Percentiles rank a stretch among this genome's conserved stretches.
Conservation (phyloP, 257 asterid genomes). For the Solanum chiquidenum region DNA sequence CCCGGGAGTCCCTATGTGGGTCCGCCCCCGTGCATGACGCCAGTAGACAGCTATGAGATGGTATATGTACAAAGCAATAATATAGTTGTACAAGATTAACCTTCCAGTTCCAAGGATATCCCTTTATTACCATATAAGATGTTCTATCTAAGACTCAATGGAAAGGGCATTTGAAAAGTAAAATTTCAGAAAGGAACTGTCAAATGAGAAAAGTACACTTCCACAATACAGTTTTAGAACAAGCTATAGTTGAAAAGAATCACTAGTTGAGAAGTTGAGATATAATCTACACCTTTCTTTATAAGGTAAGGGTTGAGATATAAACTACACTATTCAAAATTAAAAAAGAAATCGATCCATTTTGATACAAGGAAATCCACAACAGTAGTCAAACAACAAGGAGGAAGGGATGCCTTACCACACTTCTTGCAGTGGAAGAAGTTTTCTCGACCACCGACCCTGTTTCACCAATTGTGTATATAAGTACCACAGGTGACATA, state of each 20-base stretch:
- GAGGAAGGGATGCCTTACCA: slow-evolving; percentile 33
- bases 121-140: neutral
- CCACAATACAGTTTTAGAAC: neutral
- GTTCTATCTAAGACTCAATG: neutral
- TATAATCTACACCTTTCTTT: neutral
- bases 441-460: slow-evolving; percentile 87
- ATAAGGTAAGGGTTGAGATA: neutral
- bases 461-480: slow-evolving; percentile 21
- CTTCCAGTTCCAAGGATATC: neutral
- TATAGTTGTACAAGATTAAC: neutral
- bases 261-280: neutral
- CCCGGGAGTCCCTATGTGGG: neutral
- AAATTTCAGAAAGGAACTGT: neutral
- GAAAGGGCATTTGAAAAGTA: neutral
- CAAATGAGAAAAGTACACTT: neutral
- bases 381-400: neutral
- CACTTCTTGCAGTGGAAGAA: slow-evolving; percentile 87
- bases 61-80: neutral
- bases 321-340: neutral
- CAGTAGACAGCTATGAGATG: neutral
- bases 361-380: neutral
- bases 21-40: neutral
- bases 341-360: neutral
- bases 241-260: neutral
- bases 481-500: neutral